Evolutionary conservation across 2,329 filamentous ascomycete species (phyloP).

Genomic region (Alternaria angustiovoidea): DNA sequence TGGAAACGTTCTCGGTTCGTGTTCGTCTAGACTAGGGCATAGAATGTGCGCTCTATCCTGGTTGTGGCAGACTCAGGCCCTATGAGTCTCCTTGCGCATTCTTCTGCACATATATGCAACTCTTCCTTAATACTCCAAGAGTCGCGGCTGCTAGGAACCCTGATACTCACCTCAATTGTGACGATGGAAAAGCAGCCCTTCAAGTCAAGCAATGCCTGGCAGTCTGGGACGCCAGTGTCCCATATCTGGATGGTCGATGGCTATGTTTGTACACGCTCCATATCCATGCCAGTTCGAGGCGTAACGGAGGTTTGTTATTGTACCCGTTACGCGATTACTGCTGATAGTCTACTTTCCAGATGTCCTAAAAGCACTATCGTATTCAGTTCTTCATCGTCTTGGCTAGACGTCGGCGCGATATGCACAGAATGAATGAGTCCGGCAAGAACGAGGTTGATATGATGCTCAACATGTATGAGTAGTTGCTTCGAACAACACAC

Average conservation of each 20-base stretch:
- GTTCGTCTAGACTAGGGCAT: too few species aligned
- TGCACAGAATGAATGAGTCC: neutral
- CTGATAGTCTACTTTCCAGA: neutral
- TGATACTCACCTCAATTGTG: neutral
- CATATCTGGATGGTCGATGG: neutral
- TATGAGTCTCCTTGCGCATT: neutral
- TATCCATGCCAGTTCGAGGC: neutral
- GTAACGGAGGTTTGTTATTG: neutral
- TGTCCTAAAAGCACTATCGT: neutral
- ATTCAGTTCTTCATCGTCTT: neutral
- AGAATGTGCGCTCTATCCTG: neutral
- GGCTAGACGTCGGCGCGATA: neutral
- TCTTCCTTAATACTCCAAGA: neutral
- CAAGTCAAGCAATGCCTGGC: neutral
- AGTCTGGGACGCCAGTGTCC: neutral
- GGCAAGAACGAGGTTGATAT: neutral
- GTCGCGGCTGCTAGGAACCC: neutral
- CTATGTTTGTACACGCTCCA: neutral
- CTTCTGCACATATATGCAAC: neutral
- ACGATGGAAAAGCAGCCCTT: neutral
- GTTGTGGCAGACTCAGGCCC: neutral
- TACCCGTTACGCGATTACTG: neutral
- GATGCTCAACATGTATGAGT: neutral
- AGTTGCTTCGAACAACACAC: neutral
- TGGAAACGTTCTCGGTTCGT: neutral